Conservation (phyloP, 495 filamentous ascomycete genomes). For the Penicillium cosmopolitanum region DNA sequence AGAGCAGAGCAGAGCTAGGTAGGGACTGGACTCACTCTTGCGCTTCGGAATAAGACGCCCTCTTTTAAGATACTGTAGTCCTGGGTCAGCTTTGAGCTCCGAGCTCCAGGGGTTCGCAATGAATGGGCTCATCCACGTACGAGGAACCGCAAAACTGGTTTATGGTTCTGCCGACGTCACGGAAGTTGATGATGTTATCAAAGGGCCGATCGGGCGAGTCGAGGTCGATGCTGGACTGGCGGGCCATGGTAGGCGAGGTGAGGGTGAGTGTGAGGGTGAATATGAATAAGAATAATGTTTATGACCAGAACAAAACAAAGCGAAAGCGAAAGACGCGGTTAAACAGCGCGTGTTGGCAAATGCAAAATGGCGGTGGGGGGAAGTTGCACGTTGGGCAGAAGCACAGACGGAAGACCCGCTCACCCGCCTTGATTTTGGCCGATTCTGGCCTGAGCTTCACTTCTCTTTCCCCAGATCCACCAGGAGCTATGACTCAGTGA, state of each 20-base stretch:
- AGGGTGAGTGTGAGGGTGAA: not conserved
- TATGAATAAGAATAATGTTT: slow-evolving; percentile 4
- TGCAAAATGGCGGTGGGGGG: slow-evolving; percentile 34
- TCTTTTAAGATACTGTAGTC: slow-evolving; percentile 61
- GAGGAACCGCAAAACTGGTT: slow-evolving; percentile 59
- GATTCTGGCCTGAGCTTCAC: slow-evolving; percentile 21
- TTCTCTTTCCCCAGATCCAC: slow-evolving; percentile 22
- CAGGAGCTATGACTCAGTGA: not conserved
- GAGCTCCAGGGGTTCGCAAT: not conserved
- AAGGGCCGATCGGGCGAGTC: slow-evolving; percentile 55
- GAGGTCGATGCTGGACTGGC: slow-evolving; percentile 44
- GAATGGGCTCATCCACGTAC: slow-evolving; percentile 39
- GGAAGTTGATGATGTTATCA: slow-evolving; percentile 77
- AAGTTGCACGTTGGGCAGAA: slow-evolving; percentile 25
- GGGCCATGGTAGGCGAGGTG: slow-evolving; percentile 23
- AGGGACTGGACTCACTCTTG: slow-evolving; percentile 54
- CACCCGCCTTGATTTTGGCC: not conserved
- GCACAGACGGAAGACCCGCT: slow-evolving; percentile 1
- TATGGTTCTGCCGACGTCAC: slow-evolving; percentile 77
- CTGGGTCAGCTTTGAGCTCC: slow-evolving; percentile 14
- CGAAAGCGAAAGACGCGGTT: slow-evolving; percentile 7
- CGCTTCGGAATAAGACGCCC: slow-evolving; percentile 74
- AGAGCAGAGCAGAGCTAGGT: not conserved
- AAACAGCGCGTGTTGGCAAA: not conserved
- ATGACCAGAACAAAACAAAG: slow-evolving; percentile 5